Base-by-base conservation (phyloP, 2,329 filamentous ascomycete genomes). In the Myriosclerotinia scirpicola region DNA sequence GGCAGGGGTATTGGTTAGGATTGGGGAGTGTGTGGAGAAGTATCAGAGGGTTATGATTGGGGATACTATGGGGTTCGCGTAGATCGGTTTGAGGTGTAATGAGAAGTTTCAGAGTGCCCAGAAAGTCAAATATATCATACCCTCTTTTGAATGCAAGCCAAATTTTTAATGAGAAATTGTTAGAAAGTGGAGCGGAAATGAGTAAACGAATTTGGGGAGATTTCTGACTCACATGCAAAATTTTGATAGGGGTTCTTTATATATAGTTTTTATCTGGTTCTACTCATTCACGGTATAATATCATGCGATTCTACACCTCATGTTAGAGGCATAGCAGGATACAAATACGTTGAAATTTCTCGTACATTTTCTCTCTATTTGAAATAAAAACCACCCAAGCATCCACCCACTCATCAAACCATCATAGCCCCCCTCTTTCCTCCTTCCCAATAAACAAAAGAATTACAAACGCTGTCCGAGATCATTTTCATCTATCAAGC, bases 21-120 rank as follows among this genome's bases (percentile, higher is more conserved):
- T 93, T 71, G 85, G 88, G 56, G 93, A 97, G 78, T 87, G 92
- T 11, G 87, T 94, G 70, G 91, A 96, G 75, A 90, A 87, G 78
- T 93, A 93, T 75, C 90, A 93, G 77, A 85, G 87, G 66, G 77
- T 91, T 67, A 77, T 97, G 73, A 85, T 95, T 80, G 93, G 93
- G 1, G 85, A 91, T 69, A 78, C 85, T 77, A 79, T 50, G 2
- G 63, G 63, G 1, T 40, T 46, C n/a, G 30, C 56, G 5, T 65
- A 60, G 40, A 44, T 38, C 17, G 14, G 4, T 36, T 48, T 34
- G 30, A 34, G 30, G 30, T 34, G 2, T 34, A 34, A 34, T 34
- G 30, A 4, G 30, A 2, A 34, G 1, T 6, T 34, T 34, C 4
- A 6, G 30, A 34, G 30, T 34, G 3, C 4, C 30, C 4, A 34